Base-by-base conservation (phyloP, 2,329 filamentous ascomycete species). In the Raffaelea deltoideospora region DNA sequence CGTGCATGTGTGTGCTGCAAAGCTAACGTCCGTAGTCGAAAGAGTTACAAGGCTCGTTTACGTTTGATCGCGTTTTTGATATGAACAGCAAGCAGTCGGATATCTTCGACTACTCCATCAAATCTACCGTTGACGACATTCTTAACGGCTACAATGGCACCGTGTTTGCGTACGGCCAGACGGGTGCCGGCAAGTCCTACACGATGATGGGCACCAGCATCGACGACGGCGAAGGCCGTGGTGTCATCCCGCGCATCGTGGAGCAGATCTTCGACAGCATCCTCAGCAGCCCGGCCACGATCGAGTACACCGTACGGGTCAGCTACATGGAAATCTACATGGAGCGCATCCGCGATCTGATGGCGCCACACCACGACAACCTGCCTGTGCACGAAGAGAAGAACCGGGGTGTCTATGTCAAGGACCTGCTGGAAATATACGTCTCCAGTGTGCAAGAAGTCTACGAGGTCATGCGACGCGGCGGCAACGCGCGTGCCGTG, bases 271-370 rank as follows among this genome's bases (percentile, higher is more conserved):
- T 96, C 56, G 79, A 82, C 49, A 93, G 83, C 60, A 96, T 96
- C 57, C 69, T 95, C 61, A 76, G 82, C 18, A 94, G 86, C 49
- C 84, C 88, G 31, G 78, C 78, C 50, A 93, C 84, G 47, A 95
- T 96, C 56, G 90, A 96, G 60, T 96, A 96, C 59, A 96, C 87
- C n/a, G 88, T 98, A 37, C 77, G 87, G 39, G 88, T 96, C 53
- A 94, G 86, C 59, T 96, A 96, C 61, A 95, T 98, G 87, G 90
- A 98, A 61, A 96, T 98, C 46, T 98, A 98, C 66, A 98, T 96
- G 90, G 90, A 98, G 64, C 77, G 82, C 48, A 96, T 98, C 56
- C 76, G 88, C 51, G 90, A 98, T 74, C 62, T 98, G 51, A 65
- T 98, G 45, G 77, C 80, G 19, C 90, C 90, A 10, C 81, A 87